Evolutionary conservation across 2,329 filamentous ascomycete species (phyloP).

Genomic region (Metarhizium robertsii): DNA sequence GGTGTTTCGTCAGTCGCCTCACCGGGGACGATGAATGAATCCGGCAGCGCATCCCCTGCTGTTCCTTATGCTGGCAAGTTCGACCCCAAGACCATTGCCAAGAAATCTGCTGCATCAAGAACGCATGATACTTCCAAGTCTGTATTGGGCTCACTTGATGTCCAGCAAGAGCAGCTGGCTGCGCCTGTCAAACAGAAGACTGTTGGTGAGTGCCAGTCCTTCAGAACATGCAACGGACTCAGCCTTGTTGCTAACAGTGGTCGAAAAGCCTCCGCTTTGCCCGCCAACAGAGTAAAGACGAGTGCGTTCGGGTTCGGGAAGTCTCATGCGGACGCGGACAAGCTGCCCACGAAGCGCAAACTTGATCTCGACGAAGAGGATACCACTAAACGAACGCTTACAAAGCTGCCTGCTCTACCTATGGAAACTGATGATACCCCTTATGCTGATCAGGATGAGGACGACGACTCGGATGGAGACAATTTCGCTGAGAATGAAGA

Average conservation of each 20-base stretch:
- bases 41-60: slow-evolving; percentile 40
- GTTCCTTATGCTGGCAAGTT: slow-evolving; percentile 68
- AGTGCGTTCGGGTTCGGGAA: slow-evolving; percentile 79
- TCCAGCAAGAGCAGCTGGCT: slow-evolving; percentile 25
- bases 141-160: slow-evolving; percentile 37
- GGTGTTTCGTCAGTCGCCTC: slow-evolving; percentile 41
- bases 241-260: slow-evolving; percentile 8
- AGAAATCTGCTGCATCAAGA: slow-evolving; percentile 58
- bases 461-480: slow-evolving; percentile 65
- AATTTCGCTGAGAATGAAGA: slow-evolving; percentile 79
- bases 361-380: slow-evolving; percentile 86
- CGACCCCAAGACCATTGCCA: slow-evolving; percentile 76
- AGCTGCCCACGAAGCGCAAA: slow-evolving; percentile 60
- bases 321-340: slow-evolving; percentile 53
- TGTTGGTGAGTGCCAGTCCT: slow-evolving; percentile 24
- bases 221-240: background rate
- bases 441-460: slow-evolving; percentile 54
- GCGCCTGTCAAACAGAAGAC: slow-evolving; percentile 22
- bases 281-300: slow-evolving; percentile 64
- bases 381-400: slow-evolving; percentile 75
- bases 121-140: slow-evolving; percentile 42
- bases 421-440: slow-evolving; percentile 53
- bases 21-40: slow-evolving; percentile 32
- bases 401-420: slow-evolving; percentile 74
- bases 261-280: slow-evolving; percentile 42